Percentiles rank a stretch among this genome's conserved stretches.
These are phyloP conservation scores for Penicillium digitatum DNA, from an alignment of 2,329 filamentous ascomycete genomes.

Conservation along the genomic window DNA sequence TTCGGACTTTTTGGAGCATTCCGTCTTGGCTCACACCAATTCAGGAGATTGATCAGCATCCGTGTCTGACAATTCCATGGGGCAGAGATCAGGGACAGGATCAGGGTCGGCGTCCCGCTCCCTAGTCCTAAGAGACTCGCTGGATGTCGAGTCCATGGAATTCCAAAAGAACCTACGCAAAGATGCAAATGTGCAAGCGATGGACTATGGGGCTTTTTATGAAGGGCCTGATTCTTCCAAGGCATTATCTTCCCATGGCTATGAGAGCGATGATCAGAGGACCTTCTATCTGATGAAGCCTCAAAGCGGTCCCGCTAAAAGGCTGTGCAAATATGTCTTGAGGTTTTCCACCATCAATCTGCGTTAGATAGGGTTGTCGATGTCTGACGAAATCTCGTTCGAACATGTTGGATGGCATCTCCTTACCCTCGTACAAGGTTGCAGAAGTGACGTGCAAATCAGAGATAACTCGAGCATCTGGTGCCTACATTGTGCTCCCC, in stretches of 20 bases:
- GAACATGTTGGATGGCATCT: too few relatives aligned
- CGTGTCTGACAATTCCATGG: neutral
- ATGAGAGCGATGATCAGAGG: neutral
- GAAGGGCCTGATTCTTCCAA: neutral
- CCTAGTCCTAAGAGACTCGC: neutral
- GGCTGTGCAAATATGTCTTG: too few relatives aligned
- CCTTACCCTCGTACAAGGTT: neutral
- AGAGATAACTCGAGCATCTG: neutral
- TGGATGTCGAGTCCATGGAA: neutral
- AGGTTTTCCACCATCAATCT: neutral
- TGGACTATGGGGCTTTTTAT: constrained; percentile 5
- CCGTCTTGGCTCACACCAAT: constrained; percentile 1
- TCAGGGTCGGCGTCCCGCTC: neutral
- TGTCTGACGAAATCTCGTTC: too few relatives aligned
- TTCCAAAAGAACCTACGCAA: neutral
- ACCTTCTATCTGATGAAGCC: neutral
- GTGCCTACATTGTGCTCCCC: neutral
- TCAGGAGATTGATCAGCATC: neutral
- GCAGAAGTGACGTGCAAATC: neutral
- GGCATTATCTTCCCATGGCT: neutral
- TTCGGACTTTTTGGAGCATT: constrained; percentile 11
- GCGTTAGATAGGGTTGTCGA: too few relatives aligned
- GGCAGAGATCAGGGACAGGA: neutral
- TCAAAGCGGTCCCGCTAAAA: neutral
- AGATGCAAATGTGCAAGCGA: neutral